These are phyloP conservation scores for Saccharomyces hybrid DNA, from an alignment of 1,139 yeast species.

Conservation along the genomic window DNA sequence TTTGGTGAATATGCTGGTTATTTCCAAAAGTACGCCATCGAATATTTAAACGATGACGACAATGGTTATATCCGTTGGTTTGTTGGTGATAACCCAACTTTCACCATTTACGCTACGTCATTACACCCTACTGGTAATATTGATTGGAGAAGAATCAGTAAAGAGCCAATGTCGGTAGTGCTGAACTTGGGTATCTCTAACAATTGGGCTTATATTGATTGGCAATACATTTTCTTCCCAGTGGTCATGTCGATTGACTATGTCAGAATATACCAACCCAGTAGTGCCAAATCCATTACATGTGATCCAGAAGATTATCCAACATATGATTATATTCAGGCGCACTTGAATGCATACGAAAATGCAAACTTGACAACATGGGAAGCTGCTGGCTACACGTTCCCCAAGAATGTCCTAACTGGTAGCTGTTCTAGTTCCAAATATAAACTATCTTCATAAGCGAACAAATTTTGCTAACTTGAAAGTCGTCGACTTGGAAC, in stretches of 20 bases:
- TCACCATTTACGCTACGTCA: conserved; percentile 52
- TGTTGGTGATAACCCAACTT: conserved; percentile 61
- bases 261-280: conserved; percentile 72
- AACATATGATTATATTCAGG: conserved; percentile 60
- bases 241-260: conserved; percentile 59
- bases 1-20: conserved; percentile 38
- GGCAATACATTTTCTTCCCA: conserved; percentile 65
- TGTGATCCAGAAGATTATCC: conserved; percentile 73
- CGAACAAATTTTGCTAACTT: neutral
- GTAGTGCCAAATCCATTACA: conserved; percentile 41
- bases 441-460: conserved; percentile 5
- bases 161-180: conserved; percentile 78
- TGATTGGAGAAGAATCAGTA: conserved; percentile 62
- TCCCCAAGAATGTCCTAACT: conserved; percentile 50
- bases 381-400: conserved; percentile 55
- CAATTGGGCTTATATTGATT: conserved; percentile 75
- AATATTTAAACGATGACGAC: conserved; percentile 55
- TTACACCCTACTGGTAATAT: conserved; percentile 77
- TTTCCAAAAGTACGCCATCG: conserved; percentile 72
- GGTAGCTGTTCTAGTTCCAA: conserved; percentile 35
- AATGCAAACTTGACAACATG: conserved; percentile 59
- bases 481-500: neutral
- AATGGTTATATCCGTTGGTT: conserved; percentile 77
- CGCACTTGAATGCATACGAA: conserved; percentile 53
- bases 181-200: conserved; percentile 72